These are phyloP conservation scores for Fraxinus sp. DNA, from an alignment of 305 asterid species.

Conservation along the genomic window DNA sequence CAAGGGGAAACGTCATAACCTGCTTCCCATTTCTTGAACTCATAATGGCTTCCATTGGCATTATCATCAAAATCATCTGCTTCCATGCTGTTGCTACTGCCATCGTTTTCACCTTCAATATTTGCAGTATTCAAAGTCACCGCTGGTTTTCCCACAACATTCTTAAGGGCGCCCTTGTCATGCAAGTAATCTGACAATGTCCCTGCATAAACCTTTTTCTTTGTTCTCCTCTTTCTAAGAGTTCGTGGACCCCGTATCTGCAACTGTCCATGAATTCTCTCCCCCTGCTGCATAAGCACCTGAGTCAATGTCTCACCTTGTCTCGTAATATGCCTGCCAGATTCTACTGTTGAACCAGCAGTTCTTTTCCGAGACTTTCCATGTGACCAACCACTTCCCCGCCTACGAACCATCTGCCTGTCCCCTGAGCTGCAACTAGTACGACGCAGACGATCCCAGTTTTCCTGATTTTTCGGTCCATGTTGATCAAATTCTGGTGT, in stretches of 20 bases:
- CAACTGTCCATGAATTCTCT: slow-evolving; percentile 57
- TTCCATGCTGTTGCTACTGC: slow-evolving; percentile 54
- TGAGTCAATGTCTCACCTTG: slow-evolving; percentile 51
- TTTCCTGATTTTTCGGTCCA: slow-evolving; percentile 37
- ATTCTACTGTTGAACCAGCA: slow-evolving; percentile 30
- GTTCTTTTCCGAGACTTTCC: slow-evolving; percentile 50
- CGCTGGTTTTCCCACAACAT: slow-evolving; percentile 34
- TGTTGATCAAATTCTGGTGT: slow-evolving; percentile 35
- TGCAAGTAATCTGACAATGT: slow-evolving; percentile 34
- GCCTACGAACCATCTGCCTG: slow-evolving; percentile 30
- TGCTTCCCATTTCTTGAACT: slow-evolving; percentile 47
- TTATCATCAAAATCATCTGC: slow-evolving; percentile 57
- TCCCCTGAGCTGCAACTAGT: slow-evolving; percentile 44
- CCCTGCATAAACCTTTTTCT: slow-evolving; percentile 39
- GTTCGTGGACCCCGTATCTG: slow-evolving; percentile 80
- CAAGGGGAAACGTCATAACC: slow-evolving; percentile 27
- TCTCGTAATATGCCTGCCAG: slow-evolving; percentile 41
- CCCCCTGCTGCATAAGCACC: slow-evolving; percentile 58
- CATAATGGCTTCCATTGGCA: slow-evolving; percentile 36
- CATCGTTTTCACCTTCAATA: slow-evolving; percentile 37
- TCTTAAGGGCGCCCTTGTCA: slow-evolving; percentile 26
- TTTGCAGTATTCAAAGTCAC: slow-evolving; percentile 27
- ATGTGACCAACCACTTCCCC: slow-evolving; percentile 55
- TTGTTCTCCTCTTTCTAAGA: slow-evolving; percentile 61
- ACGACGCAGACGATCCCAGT: slow-evolving; percentile 28